Conservation (phyloP, 2,329 filamentous ascomycete genomes). For the Clarireedia homoeocarpa region DNA sequence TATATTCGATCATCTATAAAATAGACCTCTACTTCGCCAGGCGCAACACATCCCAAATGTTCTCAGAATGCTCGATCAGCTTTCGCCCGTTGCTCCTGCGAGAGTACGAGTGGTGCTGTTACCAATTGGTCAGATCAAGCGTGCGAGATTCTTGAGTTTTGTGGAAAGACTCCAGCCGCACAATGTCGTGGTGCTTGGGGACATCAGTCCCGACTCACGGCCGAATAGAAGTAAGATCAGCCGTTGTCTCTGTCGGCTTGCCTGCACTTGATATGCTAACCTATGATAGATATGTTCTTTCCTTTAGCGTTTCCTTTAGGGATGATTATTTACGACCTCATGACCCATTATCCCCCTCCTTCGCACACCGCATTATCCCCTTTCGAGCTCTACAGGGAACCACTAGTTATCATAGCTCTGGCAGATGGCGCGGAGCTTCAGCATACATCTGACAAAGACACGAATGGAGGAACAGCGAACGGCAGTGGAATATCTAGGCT, state of each 20-base stretch:
- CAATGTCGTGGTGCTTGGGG: constrained; percentile 74
- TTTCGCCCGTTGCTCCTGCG: constrained; percentile 85
- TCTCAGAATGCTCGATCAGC: constrained; percentile 77
- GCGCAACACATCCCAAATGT: constrained; percentile 34
- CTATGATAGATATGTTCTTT: constrained; percentile 75
- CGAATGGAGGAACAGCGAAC: constrained; percentile 45
- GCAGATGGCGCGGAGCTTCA: constrained; percentile 70
- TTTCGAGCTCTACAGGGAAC: constrained; percentile 85
- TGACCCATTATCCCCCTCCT: constrained; percentile 69
- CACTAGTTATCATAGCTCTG: constrained; percentile 74
- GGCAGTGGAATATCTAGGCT: constrained; percentile 38
- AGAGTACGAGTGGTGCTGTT: constrained; percentile 82
- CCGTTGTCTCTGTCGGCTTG: background rate
- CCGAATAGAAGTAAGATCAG: constrained; percentile 72
- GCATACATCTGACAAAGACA: constrained; percentile 45
- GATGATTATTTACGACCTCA: constrained; percentile 80
- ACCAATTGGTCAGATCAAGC: constrained; percentile 79
- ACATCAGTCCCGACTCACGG: constrained; percentile 76
- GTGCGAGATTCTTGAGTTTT: constrained; percentile 71
- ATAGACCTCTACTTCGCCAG: constrained; percentile 10
- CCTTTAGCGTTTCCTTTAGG: constrained; percentile 81
- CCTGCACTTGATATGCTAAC: constrained; percentile 14
- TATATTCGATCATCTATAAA: background rate
- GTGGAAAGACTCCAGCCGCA: constrained; percentile 70
- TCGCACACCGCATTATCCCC: constrained; percentile 75